A percentile compares a stretch with the other conserved stretches of the same genome.
Conservation (phyloP, 176 grass and related monocot genomes). For the Bonia amplexicaulis region DNA sequence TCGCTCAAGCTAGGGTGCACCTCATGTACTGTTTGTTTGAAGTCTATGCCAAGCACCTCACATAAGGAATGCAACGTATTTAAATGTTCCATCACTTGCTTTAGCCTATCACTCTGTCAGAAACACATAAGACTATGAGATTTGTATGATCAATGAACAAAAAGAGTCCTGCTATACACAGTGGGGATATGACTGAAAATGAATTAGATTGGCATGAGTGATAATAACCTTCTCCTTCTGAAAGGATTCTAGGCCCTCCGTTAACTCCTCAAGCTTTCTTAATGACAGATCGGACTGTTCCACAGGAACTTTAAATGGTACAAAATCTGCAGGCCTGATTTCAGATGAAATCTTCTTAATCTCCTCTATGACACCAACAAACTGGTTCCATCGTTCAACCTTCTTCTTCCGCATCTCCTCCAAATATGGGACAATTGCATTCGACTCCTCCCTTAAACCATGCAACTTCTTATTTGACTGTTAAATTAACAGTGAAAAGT, state of each 20-base stretch:
- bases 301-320: slow-evolving; percentile 50
- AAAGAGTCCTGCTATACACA: neutral
- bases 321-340: slow-evolving; percentile 52
- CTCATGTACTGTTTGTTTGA: slow-evolving; percentile 56
- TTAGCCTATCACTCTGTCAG: slow-evolving; percentile 60
- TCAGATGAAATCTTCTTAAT: slow-evolving; percentile 71
- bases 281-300: slow-evolving; percentile 74
- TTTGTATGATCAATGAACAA: neutral
- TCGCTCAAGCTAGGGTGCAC: slow-evolving; percentile 75
- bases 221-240: slow-evolving; percentile 83
- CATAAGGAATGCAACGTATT: slow-evolving; percentile 67
- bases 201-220: slow-evolving; percentile 2
- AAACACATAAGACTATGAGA: slow-evolving; percentile 24
- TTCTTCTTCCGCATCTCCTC: slow-evolving; percentile 83
- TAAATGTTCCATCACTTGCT: slow-evolving; percentile 72
- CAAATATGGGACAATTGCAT: slow-evolving; percentile 52
- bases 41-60: slow-evolving; percentile 69
- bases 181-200: neutral
- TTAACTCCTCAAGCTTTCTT: slow-evolving; percentile 82
- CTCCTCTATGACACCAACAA: slow-evolving; percentile 69
- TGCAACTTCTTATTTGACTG: slow-evolving; percentile 55
- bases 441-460: slow-evolving; percentile 65
- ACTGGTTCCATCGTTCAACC: slow-evolving; percentile 71
- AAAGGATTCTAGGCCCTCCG: slow-evolving; percentile 62
- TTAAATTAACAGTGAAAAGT: slow-evolving; percentile 11